Conservation (phyloP, 768 basidiomycete genomes). For the Phlegmacium glaucopus region DNA sequence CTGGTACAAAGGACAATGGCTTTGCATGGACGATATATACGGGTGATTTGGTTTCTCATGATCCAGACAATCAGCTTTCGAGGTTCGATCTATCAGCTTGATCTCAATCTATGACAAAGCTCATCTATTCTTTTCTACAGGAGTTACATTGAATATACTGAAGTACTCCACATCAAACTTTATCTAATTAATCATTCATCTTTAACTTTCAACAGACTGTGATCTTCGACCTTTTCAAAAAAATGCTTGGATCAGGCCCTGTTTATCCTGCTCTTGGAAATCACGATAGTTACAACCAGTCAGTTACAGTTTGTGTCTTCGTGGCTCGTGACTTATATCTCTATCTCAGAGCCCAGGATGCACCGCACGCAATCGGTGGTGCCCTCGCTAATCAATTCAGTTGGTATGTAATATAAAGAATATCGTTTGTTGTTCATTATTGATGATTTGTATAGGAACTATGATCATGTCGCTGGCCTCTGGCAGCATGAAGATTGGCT, state of each 20-base stretch:
- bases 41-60: constrained; percentile 74
- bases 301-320: constrained; percentile 13
- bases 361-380: constrained; percentile 55
- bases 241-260: constrained; percentile 60
- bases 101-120: not conserved
- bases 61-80: constrained; percentile 59
- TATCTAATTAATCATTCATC: not conserved
- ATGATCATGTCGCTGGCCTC: constrained; percentile 66
- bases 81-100: constrained; percentile 34
- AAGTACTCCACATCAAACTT: constrained; percentile 36
- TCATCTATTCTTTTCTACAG: constrained; percentile 27
- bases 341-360: constrained; percentile 49
- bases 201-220: constrained; percentile 40
- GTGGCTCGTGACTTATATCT: not conserved
- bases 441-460: constrained; percentile 48
- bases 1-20: constrained; percentile 55
- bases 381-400: constrained; percentile 56
- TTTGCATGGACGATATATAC: constrained; percentile 70
- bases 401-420: constrained; percentile 40
- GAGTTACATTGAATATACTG: constrained; percentile 57
- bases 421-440: not conserved
- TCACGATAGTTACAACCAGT: constrained; percentile 74
- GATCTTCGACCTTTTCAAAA: constrained; percentile 64
- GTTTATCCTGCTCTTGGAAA: constrained; percentile 76
- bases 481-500: constrained; percentile 76